phyloP scores from a whole-genome alignment of 140 eudicot genomes.

The Flaveria floridana region DNA sequence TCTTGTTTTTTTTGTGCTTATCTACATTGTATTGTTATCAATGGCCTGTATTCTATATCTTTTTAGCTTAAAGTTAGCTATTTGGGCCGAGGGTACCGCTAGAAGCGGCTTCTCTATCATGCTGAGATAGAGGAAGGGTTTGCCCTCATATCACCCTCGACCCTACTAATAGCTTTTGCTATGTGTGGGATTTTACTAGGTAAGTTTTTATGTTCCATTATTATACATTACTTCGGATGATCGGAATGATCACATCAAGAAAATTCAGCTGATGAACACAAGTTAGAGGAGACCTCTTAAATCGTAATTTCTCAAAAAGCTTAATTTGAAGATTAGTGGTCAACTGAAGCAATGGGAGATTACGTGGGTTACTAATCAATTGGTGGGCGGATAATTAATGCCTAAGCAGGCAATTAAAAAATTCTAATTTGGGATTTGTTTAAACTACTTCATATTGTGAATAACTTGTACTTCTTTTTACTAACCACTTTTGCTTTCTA shows the following conservation, averaged over 20 bases:
- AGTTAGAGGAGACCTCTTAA: conserved; percentile 9
- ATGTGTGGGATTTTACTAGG: too few species aligned
- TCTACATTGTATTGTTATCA: too few species aligned
- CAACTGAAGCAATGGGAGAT: neutral
- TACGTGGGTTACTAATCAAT: conserved; percentile 7
- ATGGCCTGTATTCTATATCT: too few species aligned
- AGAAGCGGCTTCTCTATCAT: too few species aligned
- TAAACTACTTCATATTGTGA: conserved; percentile 13
- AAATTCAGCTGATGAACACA: neutral
- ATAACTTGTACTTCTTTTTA: neutral
- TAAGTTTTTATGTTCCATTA: neutral
- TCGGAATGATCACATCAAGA: neutral
- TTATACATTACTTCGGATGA: neutral
- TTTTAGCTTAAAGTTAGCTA: too few species aligned
- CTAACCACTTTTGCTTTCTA: conserved; percentile 19
- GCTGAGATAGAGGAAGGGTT: too few species aligned
- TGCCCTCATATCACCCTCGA: too few species aligned
- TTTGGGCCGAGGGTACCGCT: too few species aligned
- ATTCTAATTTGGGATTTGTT: neutral
- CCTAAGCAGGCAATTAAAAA: neutral
- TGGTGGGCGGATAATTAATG: neutral
- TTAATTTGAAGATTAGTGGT: conserved; percentile 1
- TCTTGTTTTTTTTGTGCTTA: too few species aligned
- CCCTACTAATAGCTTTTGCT: too few species aligned
- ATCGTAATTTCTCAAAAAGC: neutral